Conservation (phyloP, 1,284 basidiomycete genomes). For the Earliella scabrosa region DNA sequence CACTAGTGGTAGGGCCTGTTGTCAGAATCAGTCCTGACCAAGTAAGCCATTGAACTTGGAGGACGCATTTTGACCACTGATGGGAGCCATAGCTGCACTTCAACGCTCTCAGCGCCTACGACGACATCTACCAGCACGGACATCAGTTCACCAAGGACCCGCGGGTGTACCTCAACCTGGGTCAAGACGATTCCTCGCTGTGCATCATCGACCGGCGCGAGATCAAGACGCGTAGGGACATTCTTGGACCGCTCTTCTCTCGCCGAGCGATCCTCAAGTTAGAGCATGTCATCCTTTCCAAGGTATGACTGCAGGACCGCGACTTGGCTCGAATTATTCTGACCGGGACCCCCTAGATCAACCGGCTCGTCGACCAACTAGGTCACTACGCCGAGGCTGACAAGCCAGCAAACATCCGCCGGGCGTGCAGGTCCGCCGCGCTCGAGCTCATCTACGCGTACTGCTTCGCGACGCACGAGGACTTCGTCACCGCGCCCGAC, state of each 20-base stretch:
- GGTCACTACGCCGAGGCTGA: not conserved
- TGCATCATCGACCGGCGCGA: not conserved
- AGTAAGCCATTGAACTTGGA: not conserved
- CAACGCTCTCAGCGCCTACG: not conserved
- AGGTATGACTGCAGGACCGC: not conserved
- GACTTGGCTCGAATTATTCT: too few species aligned
- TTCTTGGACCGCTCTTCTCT: not conserved
- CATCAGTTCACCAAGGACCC: conserved; percentile 1
- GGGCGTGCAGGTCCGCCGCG: not conserved
- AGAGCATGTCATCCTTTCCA: not conserved
- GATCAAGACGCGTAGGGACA: not conserved
- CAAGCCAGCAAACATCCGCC: not conserved
- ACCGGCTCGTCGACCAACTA: not conserved
- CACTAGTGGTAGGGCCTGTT: conserved; percentile 2
- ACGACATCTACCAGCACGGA: not conserved
- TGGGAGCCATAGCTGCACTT: not conserved
- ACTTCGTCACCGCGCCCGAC: not conserved
- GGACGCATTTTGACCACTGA: not conserved
- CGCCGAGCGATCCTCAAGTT: conserved; percentile 1
- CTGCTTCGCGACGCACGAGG: not conserved
- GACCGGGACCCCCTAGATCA: not conserved
- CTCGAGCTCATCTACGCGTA: not conserved
- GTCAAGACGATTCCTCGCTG: not conserved
- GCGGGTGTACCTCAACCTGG: not conserved
- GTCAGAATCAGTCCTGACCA: conserved; percentile 1